Base-by-base conservation (phyloP, 139 green algal species). In the Gonium pectorale region DNA sequence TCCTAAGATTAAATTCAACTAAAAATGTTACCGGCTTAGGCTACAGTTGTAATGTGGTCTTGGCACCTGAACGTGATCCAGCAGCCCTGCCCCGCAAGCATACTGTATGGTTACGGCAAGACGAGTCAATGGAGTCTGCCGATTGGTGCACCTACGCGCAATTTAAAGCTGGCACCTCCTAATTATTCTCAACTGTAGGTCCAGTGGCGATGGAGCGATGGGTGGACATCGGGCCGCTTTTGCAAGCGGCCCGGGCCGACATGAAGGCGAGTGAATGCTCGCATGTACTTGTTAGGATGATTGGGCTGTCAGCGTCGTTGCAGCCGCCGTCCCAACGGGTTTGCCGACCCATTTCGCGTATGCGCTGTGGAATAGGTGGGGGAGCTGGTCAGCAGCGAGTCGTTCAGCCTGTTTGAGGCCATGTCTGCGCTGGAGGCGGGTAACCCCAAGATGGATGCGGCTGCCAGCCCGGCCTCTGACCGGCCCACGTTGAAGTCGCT, bases 371-470 rank as follows among this genome's bases (percentile, higher is more conserved):
- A n/a, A n/a, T n/a, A 85, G 79, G 83, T 91, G 0, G 96, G 95
- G 3, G 78, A 98, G 85, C 90, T 99, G 35, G 35, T 99, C 13
- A 89, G 95, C 22, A 91, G 86, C 21, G 86, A 94, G 29, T 62
- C 90, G 22, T 99, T 99, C 92, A 95, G 87, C 66, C 86, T 99
- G 5, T 97, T 95, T 43, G 95, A 98, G 33, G 89, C 97, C 31
- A 99, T 98, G 94, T 95, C 85, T 38, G 96, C 96, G 35, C 85
- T 99, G 8, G 96, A 98, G 79, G 93, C 97, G 1, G 95, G 95
- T 3, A 95, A 98, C 79, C 68, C 87, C 2, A 97, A 98, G 64
- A 98, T 99, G 96, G 96, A 99, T 78, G 89, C 94, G 3, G 96
- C 95, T 19, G 82, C 51, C 8, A 46, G 68, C 19, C 60, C 77